Evolutionary conservation across 2,329 filamentous ascomycete species (phyloP), one percentile per base, ranked within the genome.

Genomic region (Fusarium fujikuroi): DNA sequence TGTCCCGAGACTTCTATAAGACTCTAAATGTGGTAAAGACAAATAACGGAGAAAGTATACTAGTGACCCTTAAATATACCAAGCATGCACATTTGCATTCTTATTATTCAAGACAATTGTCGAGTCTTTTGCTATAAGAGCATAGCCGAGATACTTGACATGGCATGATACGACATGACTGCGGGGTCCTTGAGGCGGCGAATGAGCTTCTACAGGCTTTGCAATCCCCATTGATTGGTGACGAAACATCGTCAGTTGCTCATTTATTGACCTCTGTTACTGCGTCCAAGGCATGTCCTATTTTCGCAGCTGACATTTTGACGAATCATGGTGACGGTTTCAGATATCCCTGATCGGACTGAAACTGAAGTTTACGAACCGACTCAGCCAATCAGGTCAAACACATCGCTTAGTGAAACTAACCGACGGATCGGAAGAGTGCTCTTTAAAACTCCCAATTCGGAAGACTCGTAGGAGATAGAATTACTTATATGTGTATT

Each of bases 171-270:
- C 36, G 23, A 63, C 63, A 59, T 68, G 69, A 72, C 58, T 69
- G 68, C 67, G 69, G 69, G 67, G 69, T 63, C 53, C 36, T 60
- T 21, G 30, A 28, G 28, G 53, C 52, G 43, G 44, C 69, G 69
- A 72, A 72, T 72, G 46, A 50, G 54, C 52, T 16, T 30, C 32
- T 32, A 4, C 16, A 57, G 46, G 49, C 15, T 25, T 25, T 14
- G 37, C 37, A 39, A 15, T 30, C 30, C n/a, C 23, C 4, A 18
- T 37, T 69, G 28, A 72, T 57, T 72, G 63, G 68, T 23, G 23
- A 58, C 37, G 9, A 43, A 39, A n/a, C 25, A 40, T 44, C 18
- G 21, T 60, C 52, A 43, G 43, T 23, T 60, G 53, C 44, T 46
- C 37, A 56, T 30, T 32, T 28, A 14, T 30, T 44, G 34, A 53